Conservation (phyloP, 129 eudicot genomes). For the Saposhnikovia divaricata region DNA sequence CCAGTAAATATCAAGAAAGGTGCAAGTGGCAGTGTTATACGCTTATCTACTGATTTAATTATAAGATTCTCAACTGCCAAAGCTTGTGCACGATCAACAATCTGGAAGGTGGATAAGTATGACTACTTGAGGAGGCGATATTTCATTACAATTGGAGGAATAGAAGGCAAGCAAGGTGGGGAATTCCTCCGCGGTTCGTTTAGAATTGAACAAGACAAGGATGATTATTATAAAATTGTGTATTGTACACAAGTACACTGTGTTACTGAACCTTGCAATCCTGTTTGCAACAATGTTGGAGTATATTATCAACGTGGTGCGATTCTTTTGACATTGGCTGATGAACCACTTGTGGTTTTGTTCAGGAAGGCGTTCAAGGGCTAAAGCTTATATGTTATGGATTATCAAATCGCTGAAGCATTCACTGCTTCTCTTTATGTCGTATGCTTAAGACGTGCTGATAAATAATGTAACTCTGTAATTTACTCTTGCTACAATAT, state of each 20-base stretch:
- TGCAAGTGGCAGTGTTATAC: background rate
- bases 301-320: background rate
- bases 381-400: background rate
- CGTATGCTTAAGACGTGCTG: background rate
- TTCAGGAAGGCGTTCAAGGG: background rate
- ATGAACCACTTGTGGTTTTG: background rate
- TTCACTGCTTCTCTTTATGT: background rate
- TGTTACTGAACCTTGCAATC: background rate
- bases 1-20: background rate
- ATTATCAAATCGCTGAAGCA: background rate
- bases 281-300: slow-evolving; percentile 1
- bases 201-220: background rate
- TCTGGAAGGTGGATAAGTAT: slow-evolving; percentile 4
- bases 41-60: background rate
- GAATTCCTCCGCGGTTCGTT: background rate
- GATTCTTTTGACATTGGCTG: slow-evolving; percentile 3
- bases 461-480: background rate
- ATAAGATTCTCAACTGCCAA: background rate
- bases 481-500: background rate
- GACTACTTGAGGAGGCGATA: background rate
- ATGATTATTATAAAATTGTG: background rate
- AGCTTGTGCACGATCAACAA: background rate
- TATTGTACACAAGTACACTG: background rate
- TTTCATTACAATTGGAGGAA: slow-evolving; percentile 3
- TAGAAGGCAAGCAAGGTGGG: background rate